phyloP scores from a whole-genome alignment of 148 eudicot genomes.

The Chenopodium suecicum region DNA sequence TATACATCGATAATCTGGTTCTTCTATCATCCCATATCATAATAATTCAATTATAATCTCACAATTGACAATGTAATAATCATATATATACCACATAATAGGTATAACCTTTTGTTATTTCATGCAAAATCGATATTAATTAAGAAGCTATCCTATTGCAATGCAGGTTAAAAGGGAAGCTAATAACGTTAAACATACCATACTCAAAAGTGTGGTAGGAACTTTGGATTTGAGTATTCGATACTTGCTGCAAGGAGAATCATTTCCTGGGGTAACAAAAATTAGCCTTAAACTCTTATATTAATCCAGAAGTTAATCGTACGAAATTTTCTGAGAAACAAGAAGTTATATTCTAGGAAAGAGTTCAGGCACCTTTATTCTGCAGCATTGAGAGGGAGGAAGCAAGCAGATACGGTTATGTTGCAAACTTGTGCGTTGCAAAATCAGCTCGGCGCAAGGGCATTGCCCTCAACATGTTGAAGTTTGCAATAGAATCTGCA shows the following conservation, averaged over 20 bases:
- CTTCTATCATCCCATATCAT: too few species aligned
- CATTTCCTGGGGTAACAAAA: conserved; percentile 78
- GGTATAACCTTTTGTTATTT: too few species aligned
- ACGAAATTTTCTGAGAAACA: neutral
- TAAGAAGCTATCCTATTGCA: neutral
- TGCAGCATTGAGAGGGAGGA: conserved; percentile 34
- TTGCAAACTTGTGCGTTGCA: conserved; percentile 71
- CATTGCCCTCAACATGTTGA: conserved; percentile 74
- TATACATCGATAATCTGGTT: too few species aligned
- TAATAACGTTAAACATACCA: conserved; percentile 36
- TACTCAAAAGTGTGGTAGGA: conserved; percentile 72
- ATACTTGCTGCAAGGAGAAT: conserved; percentile 56
- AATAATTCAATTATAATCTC: too few species aligned
- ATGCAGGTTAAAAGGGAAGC: conserved; percentile 67
- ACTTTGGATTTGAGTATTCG: conserved; percentile 74
- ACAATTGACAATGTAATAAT: too few species aligned
- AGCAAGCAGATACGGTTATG: conserved; percentile 50
- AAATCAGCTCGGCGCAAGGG: conserved; percentile 77
- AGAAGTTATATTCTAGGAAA: conserved; percentile 38
- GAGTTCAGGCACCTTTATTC: conserved; percentile 42
- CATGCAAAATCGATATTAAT: neutral
- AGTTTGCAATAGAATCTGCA: conserved; percentile 59
- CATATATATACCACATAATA: too few species aligned
- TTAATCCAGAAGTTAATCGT: neutral
- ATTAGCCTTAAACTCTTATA: neutral